phyloP scores from a whole-genome alignment of 495 filamentous ascomycete species.

The Aspergillus egyptiacus region DNA sequence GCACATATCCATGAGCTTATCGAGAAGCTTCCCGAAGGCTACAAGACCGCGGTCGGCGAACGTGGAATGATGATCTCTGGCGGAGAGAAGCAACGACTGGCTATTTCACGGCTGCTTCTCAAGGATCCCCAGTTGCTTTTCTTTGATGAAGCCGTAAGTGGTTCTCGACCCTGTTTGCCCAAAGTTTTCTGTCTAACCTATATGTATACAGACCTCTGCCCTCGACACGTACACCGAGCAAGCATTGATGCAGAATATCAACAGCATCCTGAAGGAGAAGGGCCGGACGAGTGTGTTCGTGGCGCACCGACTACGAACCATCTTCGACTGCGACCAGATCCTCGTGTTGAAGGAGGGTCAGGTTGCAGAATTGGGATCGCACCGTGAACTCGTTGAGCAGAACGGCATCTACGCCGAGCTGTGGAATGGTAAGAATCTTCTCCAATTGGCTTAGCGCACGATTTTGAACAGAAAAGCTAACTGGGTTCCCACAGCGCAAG shows the following conservation, averaged over 20 bases:
- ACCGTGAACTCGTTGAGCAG: constrained; percentile 71
- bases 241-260: constrained; percentile 85
- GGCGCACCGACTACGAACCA: constrained; percentile 85
- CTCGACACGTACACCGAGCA: constrained; percentile 96
- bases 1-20: constrained; percentile 85
- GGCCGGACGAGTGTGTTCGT: constrained; percentile 87
- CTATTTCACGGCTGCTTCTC: constrained; percentile 76
- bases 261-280: constrained; percentile 87
- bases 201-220: constrained; percentile 62
- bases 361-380: constrained; percentile 82
- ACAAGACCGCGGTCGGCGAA: constrained; percentile 89
- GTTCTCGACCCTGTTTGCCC: background rate
- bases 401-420: constrained; percentile 82
- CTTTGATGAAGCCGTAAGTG: constrained; percentile 85
- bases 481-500: constrained; percentile 34
- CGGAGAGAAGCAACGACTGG: constrained; percentile 91
- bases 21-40: constrained; percentile 70
- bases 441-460: background rate
- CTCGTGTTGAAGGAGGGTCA: constrained; percentile 80
- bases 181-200: constrained; percentile 4
- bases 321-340: constrained; percentile 90
- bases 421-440: constrained; percentile 69
- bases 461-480: constrained; percentile 7
- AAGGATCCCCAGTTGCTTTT: constrained; percentile 92
- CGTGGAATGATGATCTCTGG: constrained; percentile 97